Conservation (phyloP, 2,329 filamentous ascomycete genomes). For the Biscogniauxia marginata region DNA sequence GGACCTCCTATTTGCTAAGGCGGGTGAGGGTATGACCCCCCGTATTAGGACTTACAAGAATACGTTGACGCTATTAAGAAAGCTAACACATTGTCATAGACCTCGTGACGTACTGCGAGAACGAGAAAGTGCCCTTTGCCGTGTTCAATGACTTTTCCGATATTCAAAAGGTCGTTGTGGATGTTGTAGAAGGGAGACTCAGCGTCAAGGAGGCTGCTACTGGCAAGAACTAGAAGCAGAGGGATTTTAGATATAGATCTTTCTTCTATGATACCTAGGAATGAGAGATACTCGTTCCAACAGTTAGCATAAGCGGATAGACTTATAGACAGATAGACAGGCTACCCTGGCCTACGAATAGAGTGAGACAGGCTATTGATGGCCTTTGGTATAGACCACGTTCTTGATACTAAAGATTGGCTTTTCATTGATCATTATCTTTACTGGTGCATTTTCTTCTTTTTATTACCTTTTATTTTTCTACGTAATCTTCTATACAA, state of each 20-base stretch:
- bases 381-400: neutral
- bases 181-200: conserved; percentile 71
- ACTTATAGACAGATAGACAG: neutral
- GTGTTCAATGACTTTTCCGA: conserved; percentile 81
- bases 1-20: conserved; percentile 90
- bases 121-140: conserved; percentile 81
- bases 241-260: neutral
- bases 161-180: conserved; percentile 73
- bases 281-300: neutral
- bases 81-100: conserved; percentile 49
- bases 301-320: neutral
- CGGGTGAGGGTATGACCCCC: conserved; percentile 66
- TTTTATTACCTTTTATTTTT: too few relatives aligned
- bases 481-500: too few relatives aligned
- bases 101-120: conserved; percentile 82
- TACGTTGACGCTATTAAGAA: neutral
- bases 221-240: conserved; percentile 29
- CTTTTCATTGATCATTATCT: neutral
- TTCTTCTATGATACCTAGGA: neutral
- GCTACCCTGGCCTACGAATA: neutral
- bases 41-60: neutral
- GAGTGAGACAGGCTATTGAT: neutral
- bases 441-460: too few relatives aligned
- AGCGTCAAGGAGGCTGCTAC: conserved; percentile 68
- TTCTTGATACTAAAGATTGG: neutral